Evolutionary conservation across 2,329 filamentous ascomycete species (phyloP).

Genomic region (Colletotrichum tofieldiae): DNA sequence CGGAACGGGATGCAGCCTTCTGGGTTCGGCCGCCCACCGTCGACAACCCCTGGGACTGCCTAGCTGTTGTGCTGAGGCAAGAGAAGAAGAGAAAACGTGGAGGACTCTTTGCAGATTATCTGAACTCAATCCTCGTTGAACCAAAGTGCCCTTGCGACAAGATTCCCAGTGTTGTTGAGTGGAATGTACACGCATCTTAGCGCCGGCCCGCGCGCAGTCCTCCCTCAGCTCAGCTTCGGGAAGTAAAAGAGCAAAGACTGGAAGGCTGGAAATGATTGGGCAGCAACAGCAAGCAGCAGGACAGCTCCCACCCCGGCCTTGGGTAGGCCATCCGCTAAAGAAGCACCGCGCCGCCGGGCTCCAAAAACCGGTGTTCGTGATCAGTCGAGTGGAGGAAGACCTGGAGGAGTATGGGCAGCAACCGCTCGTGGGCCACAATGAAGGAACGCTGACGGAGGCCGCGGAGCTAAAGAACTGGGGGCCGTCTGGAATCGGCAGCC

Average conservation of each 20-base stretch:
- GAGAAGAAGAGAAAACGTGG: not conserved
- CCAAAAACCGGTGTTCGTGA: not conserved
- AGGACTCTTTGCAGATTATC: not conserved
- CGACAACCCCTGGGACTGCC: too few relatives aligned
- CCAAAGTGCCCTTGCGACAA: not conserved
- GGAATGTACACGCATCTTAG: conserved; percentile 24
- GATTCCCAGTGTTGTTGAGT: conserved; percentile 2
- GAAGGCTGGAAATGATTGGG: conserved; percentile 7
- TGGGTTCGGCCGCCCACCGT: conserved; percentile 15
- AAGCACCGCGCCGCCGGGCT: conserved; percentile 20
- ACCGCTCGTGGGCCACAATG: not conserved
- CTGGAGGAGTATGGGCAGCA: not conserved
- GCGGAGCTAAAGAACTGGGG: conserved; percentile 20
- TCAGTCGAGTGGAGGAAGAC: conserved; percentile 1
- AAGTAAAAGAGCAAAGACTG: not conserved
- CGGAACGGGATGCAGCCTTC: not conserved
- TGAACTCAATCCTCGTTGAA: not conserved
- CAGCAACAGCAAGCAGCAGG: conserved; percentile 6
- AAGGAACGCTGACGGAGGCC: conserved; percentile 15
- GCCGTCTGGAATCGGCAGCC: conserved; percentile 5
- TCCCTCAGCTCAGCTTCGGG: not conserved
- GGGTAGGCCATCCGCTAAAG: not conserved
- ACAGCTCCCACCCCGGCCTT: not conserved
- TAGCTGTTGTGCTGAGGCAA: not conserved
- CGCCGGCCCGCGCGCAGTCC: conserved; percentile 15